Percentiles rank a stretch among this genome's conserved stretches.
phyloP scores from a whole-genome alignment of 306 rosid genomes.

The Rosa lucieae region DNA sequence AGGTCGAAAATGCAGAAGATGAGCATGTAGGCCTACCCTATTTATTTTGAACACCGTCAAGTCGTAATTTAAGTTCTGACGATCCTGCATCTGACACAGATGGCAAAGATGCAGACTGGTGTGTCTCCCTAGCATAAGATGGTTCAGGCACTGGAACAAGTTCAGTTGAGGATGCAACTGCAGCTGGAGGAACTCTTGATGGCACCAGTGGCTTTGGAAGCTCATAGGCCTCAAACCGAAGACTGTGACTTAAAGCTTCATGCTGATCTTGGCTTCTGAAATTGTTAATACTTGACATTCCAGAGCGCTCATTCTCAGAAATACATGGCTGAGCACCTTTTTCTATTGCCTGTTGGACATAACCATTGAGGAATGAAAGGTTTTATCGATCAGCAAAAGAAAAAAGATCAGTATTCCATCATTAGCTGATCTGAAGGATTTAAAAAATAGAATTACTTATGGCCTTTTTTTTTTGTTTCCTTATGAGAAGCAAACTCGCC shows the following conservation, averaged over 20 bases:
- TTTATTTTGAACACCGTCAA: slow-evolving; percentile 84
- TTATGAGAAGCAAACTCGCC: background rate
- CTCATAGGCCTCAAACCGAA: slow-evolving; percentile 85
- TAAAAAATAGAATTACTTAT: background rate
- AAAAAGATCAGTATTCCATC: slow-evolving; percentile 7
- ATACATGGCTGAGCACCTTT: slow-evolving; percentile 84
- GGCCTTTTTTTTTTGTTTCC: background rate
- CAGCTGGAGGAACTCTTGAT: slow-evolving; percentile 38
- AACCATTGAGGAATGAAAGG: slow-evolving; percentile 66
- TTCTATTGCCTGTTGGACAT: slow-evolving; percentile 60
- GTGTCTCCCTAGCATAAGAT: slow-evolving; percentile 56
- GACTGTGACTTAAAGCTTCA: slow-evolving; percentile 61
- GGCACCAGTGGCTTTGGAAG: slow-evolving; percentile 64
- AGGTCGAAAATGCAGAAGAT: slow-evolving; percentile 42
- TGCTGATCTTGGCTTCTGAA: slow-evolving; percentile 58
- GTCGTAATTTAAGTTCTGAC: slow-evolving; percentile 63
- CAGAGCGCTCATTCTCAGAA: slow-evolving; percentile 61
- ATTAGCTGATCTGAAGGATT: background rate
- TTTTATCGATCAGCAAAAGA: slow-evolving; percentile 58
- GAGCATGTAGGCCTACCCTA: slow-evolving; percentile 77
- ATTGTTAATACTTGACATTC: slow-evolving; percentile 41
- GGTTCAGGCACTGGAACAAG: slow-evolving; percentile 66
- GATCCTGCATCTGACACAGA: slow-evolving; percentile 56
- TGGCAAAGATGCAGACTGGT: slow-evolving; percentile 43
- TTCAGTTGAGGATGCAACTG: slow-evolving; percentile 56